Percentiles rank a stretch among this genome's conserved stretches.
These are phyloP conservation scores for Pestalotiopsis sp. DNA, from an alignment of 2,329 filamentous ascomycete species.

Conservation along the genomic window DNA sequence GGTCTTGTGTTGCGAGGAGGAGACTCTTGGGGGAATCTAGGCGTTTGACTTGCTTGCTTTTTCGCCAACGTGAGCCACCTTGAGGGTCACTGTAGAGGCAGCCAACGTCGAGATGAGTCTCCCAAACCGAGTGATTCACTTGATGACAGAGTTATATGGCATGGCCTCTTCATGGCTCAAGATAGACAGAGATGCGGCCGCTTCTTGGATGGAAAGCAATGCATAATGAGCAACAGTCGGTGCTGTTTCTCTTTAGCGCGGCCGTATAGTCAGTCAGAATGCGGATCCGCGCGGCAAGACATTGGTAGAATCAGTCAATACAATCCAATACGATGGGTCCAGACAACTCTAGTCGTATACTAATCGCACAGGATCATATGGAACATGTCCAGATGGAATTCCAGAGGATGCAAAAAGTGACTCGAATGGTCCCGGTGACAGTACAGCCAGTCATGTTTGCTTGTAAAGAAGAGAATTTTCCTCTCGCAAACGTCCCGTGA, in stretches of 20 bases:
- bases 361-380: background rate
- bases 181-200: background rate
- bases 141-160: too few species aligned
- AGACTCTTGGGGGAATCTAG: background rate
- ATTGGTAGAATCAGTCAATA: background rate
- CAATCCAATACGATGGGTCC: background rate
- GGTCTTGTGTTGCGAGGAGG: too few species aligned
- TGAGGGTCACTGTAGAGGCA: background rate
- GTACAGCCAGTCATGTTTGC: background rate
- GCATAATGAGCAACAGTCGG: too few species aligned
- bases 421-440: background rate
- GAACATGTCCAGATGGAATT: background rate
- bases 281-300: background rate
- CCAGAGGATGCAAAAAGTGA: background rate
- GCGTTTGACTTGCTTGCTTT: background rate
- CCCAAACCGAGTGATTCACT: too few species aligned
- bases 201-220: background rate
- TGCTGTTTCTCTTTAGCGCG: background rate
- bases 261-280: background rate
- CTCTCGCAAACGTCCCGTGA: background rate
- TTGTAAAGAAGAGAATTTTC: background rate
- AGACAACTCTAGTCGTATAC: background rate
- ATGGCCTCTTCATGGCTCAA: background rate
- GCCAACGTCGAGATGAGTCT: background rate
- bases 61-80: background rate